Base-by-base conservation (phyloP, 108 stramenopile species). In the Licmophora abbreviata region DNA sequence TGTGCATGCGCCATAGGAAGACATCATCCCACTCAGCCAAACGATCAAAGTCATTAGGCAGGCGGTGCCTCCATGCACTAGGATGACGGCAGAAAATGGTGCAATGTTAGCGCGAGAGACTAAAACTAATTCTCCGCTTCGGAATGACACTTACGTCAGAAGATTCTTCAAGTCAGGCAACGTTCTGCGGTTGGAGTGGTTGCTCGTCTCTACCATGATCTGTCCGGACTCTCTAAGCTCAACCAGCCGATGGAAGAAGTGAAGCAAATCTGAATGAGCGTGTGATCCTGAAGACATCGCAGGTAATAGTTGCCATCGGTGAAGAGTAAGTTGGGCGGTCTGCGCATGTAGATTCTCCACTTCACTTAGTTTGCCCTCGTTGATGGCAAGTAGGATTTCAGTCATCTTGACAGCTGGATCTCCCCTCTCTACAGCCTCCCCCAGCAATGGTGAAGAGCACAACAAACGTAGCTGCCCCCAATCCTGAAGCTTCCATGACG, bases 171-270 rank as follows among this genome's bases (percentile, higher is more conserved):
- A 48, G 59, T 97, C 94, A 3, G 93, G 93, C 23, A 84, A 53
- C 1, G 90, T 87, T 36, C 73, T 71, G 33, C 71, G 66, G 33
- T 61, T 60, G 15, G 88, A 73, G 37, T 91, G 86, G 15, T 76
- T 76, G 17, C 58, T 68, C 36, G 89, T 78, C 51, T 95, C 95
- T 6, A 83, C 76, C 86, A 96, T 89, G 23, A 97, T 83, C 53
- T 94, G 92, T n/a, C 92, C 86, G 28, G 88, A 83, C 48, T 97
- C 97, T 48, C 94, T 49, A 32, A 96, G 76, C 67, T 97, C 97
- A 36, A 95, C 88, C 3, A 94, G 77, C 37, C 80, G 69, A 48
- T 95, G 93, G 59, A 93, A 95, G 41, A 79, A 73, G 44, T 92
- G 90, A 14, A 95, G 62, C 0, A 95, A 63, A 22, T 52, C 44